phyloP scores from a whole-genome alignment of 2,329 filamentous ascomycete genomes.

The Aspergillus tanneri region DNA sequence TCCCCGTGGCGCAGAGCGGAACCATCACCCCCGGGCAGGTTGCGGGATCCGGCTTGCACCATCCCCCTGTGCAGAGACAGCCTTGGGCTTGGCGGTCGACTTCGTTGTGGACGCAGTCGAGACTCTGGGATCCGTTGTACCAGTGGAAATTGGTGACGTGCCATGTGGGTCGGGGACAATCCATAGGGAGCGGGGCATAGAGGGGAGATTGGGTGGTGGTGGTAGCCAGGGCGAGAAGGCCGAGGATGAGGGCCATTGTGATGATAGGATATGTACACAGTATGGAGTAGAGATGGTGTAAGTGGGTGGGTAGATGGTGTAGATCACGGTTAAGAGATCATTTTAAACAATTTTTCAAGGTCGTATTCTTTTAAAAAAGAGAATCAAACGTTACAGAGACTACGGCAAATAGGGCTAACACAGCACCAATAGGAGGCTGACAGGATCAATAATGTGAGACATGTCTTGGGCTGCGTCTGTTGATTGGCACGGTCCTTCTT shows the following conservation, averaged over 20 bases:
- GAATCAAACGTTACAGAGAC: not conserved
- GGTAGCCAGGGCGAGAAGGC: not conserved
- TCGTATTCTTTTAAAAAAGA: too few relatives aligned
- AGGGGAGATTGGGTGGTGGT: constrained; percentile 12
- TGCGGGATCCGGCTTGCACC: constrained; percentile 25
- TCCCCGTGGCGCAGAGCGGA: constrained; percentile 28
- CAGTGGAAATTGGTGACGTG: constrained; percentile 23
- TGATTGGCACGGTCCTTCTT: not conserved
- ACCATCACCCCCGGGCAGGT: constrained; percentile 28
- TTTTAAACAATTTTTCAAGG: too few relatives aligned
- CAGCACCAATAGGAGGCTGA: not conserved
- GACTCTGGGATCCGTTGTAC: constrained; percentile 20
- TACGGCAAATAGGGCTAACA: not conserved
- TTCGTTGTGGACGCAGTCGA: constrained; percentile 23
- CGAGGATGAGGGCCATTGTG: not conserved
- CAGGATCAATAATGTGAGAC: not conserved
- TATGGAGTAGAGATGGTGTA: not conserved
- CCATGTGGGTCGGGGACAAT: constrained; percentile 32
- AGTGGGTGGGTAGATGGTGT: not conserved
- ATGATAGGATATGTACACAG: too few relatives aligned
- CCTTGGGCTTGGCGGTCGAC: constrained; percentile 24
- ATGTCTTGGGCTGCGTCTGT: not conserved
- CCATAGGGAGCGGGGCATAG: constrained; percentile 25
- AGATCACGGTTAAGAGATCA: too few relatives aligned
- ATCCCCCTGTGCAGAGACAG: constrained; percentile 23